Conservation (phyloP, 176 grass and related monocot species). For the Microstegium vimineum region DNA sequence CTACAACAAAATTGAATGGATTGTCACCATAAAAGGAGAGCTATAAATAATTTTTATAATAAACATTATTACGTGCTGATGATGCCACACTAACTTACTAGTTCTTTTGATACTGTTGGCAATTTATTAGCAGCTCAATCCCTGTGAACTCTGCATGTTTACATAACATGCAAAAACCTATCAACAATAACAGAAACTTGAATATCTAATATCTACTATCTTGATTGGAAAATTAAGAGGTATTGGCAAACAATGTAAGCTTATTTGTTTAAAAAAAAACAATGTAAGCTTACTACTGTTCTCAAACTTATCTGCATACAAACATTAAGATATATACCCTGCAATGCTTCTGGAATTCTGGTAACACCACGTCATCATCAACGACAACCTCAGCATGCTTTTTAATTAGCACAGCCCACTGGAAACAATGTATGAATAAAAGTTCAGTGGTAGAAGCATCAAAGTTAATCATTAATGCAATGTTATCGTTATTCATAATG, state of each 20-base stretch:
- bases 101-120: not conserved
- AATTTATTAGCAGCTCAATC: not conserved
- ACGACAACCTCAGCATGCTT: slow-evolving; percentile 93
- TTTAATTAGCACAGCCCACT: slow-evolving; percentile 95
- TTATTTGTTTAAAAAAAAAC: too few relatives aligned
- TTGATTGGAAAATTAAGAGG: not conserved
- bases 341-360: slow-evolving; percentile 86
- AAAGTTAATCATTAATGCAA: not conserved
- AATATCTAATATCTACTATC: not conserved
- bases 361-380: slow-evolving; percentile 66
- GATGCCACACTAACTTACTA: slow-evolving; percentile 1
- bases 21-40: not conserved
- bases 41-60: not conserved
- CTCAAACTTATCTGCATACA: slow-evolving; percentile 18
- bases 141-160: not conserved
- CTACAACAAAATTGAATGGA: not conserved
- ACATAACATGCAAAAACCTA: not conserved
- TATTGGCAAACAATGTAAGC: slow-evolving; percentile 8
- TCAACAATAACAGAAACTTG: not conserved
- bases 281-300: not conserved
- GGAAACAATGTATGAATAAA: slow-evolving; percentile 11
- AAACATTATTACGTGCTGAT: not conserved
- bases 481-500: not conserved
- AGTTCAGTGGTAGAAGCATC: slow-evolving; percentile 6
- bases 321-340: slow-evolving; percentile 52